Evolutionary conservation across 2,329 filamentous ascomycete species (phyloP).

Genomic region (Trichoderma asperellum): DNA sequence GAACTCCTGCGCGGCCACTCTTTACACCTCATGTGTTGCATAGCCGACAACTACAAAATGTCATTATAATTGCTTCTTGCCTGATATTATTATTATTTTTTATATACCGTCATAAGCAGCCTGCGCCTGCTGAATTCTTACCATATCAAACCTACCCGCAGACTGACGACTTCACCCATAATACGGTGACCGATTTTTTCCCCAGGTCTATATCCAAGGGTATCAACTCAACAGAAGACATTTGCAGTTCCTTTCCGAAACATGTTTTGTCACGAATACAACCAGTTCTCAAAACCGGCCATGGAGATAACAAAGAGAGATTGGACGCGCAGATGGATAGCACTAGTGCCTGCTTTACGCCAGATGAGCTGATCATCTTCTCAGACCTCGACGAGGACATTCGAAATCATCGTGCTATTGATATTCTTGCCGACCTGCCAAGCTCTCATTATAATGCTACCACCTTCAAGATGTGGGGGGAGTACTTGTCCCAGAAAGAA

Average conservation of each 20-base stretch:
- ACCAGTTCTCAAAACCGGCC: slow-evolving; percentile 42
- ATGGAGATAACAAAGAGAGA: slow-evolving; percentile 37
- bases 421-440: slow-evolving; percentile 53
- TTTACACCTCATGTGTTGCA: slow-evolving; percentile 10
- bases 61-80: not conserved
- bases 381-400: slow-evolving; percentile 55
- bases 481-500: slow-evolving; percentile 48
- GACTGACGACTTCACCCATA: slow-evolving; percentile 31
- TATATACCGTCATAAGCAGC: not conserved
- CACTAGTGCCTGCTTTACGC: slow-evolving; percentile 55
- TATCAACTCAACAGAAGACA: slow-evolving; percentile 35
- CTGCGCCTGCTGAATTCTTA: not conserved
- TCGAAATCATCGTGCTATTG: slow-evolving; percentile 47
- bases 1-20: slow-evolving; percentile 2
- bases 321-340: slow-evolving; percentile 52
- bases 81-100: slow-evolving; percentile 2
- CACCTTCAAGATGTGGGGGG: slow-evolving; percentile 17
- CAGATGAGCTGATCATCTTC: slow-evolving; percentile 50
- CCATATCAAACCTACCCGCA: slow-evolving; percentile 14
- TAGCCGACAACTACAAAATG: slow-evolving; percentile 7
- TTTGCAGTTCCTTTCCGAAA: slow-evolving; percentile 41
- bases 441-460: slow-evolving; percentile 41
- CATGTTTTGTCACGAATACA: slow-evolving; percentile 40
- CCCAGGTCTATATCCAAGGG: slow-evolving; percentile 36
- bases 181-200: slow-evolving; percentile 39